Conservation (phyloP, 305 asterid genomes). For the Ruellia speciosa region DNA sequence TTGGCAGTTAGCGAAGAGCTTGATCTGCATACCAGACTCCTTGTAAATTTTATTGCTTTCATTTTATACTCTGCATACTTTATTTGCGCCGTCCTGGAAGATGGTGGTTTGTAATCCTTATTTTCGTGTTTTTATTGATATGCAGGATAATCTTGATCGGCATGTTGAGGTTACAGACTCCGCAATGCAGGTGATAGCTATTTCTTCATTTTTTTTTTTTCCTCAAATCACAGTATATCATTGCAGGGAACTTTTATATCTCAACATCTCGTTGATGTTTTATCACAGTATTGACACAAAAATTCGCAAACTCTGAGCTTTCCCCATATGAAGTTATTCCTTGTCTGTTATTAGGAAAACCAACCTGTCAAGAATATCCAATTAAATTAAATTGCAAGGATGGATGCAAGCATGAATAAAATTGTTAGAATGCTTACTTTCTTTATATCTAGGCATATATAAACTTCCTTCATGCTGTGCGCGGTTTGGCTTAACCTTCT, state of each 20-base stretch:
- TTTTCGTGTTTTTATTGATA: slow-evolving; percentile 11
- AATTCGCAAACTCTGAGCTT: too few species aligned
- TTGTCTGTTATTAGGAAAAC: neutral
- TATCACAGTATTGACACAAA: too few species aligned
- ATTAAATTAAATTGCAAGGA: neutral
- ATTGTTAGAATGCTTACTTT: neutral
- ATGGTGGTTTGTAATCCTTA: slow-evolving; percentile 3
- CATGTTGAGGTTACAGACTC: slow-evolving; percentile 89
- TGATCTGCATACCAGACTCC: slow-evolving; percentile 52
- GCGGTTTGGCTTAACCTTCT: neutral
- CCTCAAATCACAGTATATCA: slow-evolving; percentile 2
- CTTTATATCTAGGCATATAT: too few species aligned
- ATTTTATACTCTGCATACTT: neutral
- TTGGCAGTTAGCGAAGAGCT: slow-evolving; percentile 66
- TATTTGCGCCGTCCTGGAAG: slow-evolving; percentile 6
- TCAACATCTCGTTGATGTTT: too few species aligned
- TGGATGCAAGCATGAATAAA: neutral
- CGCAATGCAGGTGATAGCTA: slow-evolving; percentile 53
- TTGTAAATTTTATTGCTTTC: slow-evolving; percentile 31
- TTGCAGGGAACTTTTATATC: neutral
- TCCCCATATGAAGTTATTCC: neutral
- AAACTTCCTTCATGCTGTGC: neutral
- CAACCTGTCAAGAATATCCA: neutral
- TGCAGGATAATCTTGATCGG: slow-evolving; percentile 70
- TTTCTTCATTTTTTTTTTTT: slow-evolving; percentile 15